Base-by-base conservation (phyloP, 202 grass and related monocot species). In the Cymbopogon flexuosus region DNA sequence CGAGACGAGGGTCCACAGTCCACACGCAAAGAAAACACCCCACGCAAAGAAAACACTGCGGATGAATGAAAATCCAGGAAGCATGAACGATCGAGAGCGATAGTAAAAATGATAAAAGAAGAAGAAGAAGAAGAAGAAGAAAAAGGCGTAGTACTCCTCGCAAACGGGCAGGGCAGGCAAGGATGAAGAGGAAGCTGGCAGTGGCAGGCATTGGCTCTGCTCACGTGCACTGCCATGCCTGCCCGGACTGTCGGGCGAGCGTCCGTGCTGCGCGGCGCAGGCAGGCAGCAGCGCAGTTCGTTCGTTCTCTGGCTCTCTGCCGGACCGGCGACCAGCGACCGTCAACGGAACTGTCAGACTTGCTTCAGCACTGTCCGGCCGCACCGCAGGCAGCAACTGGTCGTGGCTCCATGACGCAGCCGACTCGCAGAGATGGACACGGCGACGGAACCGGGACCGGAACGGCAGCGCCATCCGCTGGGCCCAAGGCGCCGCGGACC, bases 221-320 rank as follows among this genome's bases (percentile, higher is more conserved):
- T 88, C 87, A 85, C 82, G 87, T 85, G 87, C 33, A 52, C 71
- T 84, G 71, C 82, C 23, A 84, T 71, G 63, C 9, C 77, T 18
- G 43, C 63, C 1, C 70, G 12, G 45, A 6, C 23, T 81, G 45
- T 16, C 45, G 45, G 14, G 14, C 14, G 5, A 5, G 2, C n/a
- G 62, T 52, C 31, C 8, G 2, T 24, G 79, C 18, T 30, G 27
- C 6, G 33, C 36, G 11, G 18, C 3, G 10, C 24, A 59, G 8
- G 41, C 41, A 43, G 41, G 43, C 43, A 46, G 43, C 43, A 15
- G 42, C 42, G 42, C 68, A 18, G 18, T 56, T 56, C 18, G 18
- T 27, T 64, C 16, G 24, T 19, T 59, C 63, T 42, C 0, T 5
- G 1, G 13, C 40, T 23, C 42, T 45, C 42, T 45, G 43, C 13